These are phyloP conservation scores for barley (Hordeum vulgare) DNA, from an alignment of 176 grass and related monocot species.

Conservation along the genomic window MorexV3_pseudomolecules_assembly NC_058518.1:458864765-458865264, in stretches of 20 bases:
- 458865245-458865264: background rate
- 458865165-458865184: constrained; percentile 34
- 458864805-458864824: background rate
- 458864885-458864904: background rate
- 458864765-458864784: background rate
- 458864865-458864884: background rate
- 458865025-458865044: background rate
- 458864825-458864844: background rate
- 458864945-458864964: background rate
- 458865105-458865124: constrained; percentile 21
- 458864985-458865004: background rate
- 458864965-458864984: background rate
- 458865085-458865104: background rate
- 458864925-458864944: background rate
- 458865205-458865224: constrained; percentile 34
- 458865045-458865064: too few species aligned
- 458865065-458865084: too few species aligned
- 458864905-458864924: background rate
- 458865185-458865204: constrained; percentile 50
- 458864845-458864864: background rate
- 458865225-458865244: constrained; percentile 23
- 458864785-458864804: background rate
- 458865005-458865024: background rate
- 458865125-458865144: constrained; percentile 48
- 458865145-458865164: constrained; percentile 45